Evolutionary conservation across 2,329 filamentous ascomycete genomes (phyloP).

Genomic region (Penicillium sclerotiorum): DNA sequence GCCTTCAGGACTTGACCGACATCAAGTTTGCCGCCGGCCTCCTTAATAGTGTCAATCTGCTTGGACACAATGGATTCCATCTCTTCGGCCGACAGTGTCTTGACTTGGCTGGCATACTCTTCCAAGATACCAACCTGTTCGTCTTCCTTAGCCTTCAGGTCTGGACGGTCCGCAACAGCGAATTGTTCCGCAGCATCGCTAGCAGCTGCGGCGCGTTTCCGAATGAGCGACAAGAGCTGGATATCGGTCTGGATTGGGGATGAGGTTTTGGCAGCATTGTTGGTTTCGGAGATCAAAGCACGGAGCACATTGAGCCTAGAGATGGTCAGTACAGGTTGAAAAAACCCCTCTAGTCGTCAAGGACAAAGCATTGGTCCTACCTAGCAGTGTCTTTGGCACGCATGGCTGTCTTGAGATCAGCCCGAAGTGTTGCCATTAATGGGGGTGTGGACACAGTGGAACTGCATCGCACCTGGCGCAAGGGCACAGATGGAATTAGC

Average conservation of each 20-base stretch:
- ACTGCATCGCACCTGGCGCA: slow-evolving; percentile 42
- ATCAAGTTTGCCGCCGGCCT: slow-evolving; percentile 38
- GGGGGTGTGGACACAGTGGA: slow-evolving; percentile 45
- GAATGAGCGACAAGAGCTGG: slow-evolving; percentile 49
- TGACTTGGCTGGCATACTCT: slow-evolving; percentile 47
- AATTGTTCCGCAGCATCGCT: slow-evolving; percentile 48
- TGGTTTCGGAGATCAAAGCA: slow-evolving; percentile 52
- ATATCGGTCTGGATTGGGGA: slow-evolving; percentile 51
- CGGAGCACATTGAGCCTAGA: slow-evolving; percentile 52
- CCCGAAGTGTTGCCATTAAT: slow-evolving; percentile 47
- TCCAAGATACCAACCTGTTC: slow-evolving; percentile 47
- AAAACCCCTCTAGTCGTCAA: neutral
- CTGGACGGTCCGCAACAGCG: slow-evolving; percentile 41
- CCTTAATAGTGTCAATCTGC: slow-evolving; percentile 39
- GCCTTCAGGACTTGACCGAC: slow-evolving; percentile 46
- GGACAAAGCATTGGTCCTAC: slow-evolving; percentile 28
- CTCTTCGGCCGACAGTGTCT: slow-evolving; percentile 46
- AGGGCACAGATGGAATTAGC: slow-evolving; percentile 28
- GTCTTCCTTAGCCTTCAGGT: slow-evolving; percentile 50
- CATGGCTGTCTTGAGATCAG: slow-evolving; percentile 54
- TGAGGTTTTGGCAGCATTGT: slow-evolving; percentile 51
- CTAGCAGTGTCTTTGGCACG: slow-evolving; percentile 51
- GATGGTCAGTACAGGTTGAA: slow-evolving; percentile 2
- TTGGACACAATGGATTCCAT: slow-evolving; percentile 40
- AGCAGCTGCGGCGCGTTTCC: slow-evolving; percentile 44